Conservation (phyloP, 331 rosid species). For the Prunus yedoensis region DNA sequence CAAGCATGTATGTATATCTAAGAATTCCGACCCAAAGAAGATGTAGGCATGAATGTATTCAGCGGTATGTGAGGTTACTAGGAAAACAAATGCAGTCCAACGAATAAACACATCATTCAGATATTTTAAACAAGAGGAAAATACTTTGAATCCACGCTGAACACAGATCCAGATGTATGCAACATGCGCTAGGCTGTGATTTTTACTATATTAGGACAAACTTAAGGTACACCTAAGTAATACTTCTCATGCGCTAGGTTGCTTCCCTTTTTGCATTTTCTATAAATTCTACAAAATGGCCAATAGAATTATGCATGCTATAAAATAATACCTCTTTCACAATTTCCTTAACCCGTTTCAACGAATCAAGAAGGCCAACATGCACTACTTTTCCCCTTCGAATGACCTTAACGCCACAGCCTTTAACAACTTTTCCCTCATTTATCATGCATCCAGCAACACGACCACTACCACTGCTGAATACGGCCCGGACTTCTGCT, state of each 20-base stretch:
- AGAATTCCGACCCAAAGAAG: too few species aligned
- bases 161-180: background rate
- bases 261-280: slow-evolving; percentile 1
- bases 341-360: slow-evolving; percentile 88
- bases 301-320: slow-evolving; percentile 5
- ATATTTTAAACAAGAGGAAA: background rate
- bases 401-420: slow-evolving; percentile 75
- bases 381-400: slow-evolving; percentile 68
- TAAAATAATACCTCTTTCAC: slow-evolving; percentile 76
- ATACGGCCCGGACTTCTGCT: slow-evolving; percentile 77
- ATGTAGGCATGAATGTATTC: too few species aligned
- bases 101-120: background rate
- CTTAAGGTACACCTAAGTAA: background rate
- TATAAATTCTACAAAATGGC: background rate
- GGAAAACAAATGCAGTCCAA: background rate
- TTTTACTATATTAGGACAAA: too few species aligned
- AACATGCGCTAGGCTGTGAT: background rate
- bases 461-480: slow-evolving; percentile 92
- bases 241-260: background rate
- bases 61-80: background rate
- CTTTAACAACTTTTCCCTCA: slow-evolving; percentile 70
- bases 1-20: background rate
- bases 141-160: background rate
- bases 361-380: slow-evolving; percentile 69
- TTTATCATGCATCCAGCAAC: slow-evolving; percentile 95